Evolutionary conservation across 1,284 basidiomycete genomes (phyloP), one percentile per base, ranked within the genome.

Genomic region (Sporisorium iseilematis-ciliati): DNA sequence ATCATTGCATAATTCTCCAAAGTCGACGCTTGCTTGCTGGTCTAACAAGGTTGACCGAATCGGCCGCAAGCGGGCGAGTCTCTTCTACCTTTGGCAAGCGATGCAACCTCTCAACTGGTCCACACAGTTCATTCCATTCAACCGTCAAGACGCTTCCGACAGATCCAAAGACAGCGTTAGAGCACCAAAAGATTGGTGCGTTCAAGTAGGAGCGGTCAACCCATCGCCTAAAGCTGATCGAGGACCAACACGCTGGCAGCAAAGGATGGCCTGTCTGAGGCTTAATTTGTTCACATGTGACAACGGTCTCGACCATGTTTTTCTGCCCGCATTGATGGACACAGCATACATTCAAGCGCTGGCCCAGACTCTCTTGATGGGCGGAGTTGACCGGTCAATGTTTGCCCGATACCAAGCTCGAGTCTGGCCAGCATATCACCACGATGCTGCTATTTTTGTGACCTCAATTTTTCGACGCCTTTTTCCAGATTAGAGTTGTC

Each of bases 361-460:
- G 11, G 46, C n/a, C 46, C 26, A 48, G 46, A 29, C 46, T 29
- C 29, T 29, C 29, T 48, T 29, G 23, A 21, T 46, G 11, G 46
- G 46, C 46, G 12, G 46, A 48, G 46, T 29, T 29, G 46, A n/a
- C 46, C 46, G 45, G 45, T 20, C 40, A 41, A 45, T 21, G 21
- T 45, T 21, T 45, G 43, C 26, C 46, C 29, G 7, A 7, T 18
- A 8, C 25, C 11, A 40, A 52, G 50, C 12, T 46, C 35, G 33
- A 33, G 12, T 7, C 6, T 11, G 33, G 11, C 7, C 33, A 33
- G 33, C 2, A 33, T 6, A 33, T 33, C 2, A 4, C 5, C 29
- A 5, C 10, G 7, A 12, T 25, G 18, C 29, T 33, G 2, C 18
- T 23, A 3, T 49, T 60, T 60, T 60, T 42, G 50, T 20, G 42